These are phyloP conservation scores for Knoxia roxburghii DNA, from an alignment of 257 asterid species.

Conservation along the genomic window DNA sequence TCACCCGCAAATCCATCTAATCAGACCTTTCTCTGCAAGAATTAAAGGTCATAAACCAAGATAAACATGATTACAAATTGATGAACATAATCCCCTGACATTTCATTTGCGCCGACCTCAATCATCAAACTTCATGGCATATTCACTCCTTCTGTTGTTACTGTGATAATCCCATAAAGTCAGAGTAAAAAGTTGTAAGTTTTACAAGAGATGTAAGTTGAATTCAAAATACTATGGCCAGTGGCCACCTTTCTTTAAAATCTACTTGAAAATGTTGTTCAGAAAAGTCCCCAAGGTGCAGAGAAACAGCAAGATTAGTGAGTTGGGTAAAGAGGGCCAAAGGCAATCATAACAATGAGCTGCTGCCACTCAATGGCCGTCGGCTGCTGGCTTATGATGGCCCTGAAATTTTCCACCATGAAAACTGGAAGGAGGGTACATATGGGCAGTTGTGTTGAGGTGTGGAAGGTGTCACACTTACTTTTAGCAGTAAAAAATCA, in stretches of 20 bases:
- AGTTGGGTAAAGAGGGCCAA: conserved; percentile 1
- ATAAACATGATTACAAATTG: conserved; percentile 37
- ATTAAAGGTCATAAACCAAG: conserved; percentile 8
- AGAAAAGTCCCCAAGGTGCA: too few relatives aligned
- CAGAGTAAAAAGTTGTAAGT: too few relatives aligned
- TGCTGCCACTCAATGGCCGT: conserved; percentile 15
- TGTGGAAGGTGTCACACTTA: conserved; percentile 46
- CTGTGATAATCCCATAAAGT: too few relatives aligned
- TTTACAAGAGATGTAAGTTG: too few relatives aligned
- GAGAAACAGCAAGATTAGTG: background rate
- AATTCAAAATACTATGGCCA: too few relatives aligned
- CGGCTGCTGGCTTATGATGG: conserved; percentile 14
- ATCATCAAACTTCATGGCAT: conserved; percentile 21
- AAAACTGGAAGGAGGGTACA: conserved; percentile 20
- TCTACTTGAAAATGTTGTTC: too few relatives aligned
- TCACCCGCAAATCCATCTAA: conserved; percentile 12
- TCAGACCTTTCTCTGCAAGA: conserved; percentile 5
- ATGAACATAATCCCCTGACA: conserved; percentile 24
- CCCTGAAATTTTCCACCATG: conserved; percentile 26
- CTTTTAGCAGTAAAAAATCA: conserved; percentile 75
- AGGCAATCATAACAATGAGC: conserved; percentile 10
- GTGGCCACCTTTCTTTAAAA: too few relatives aligned
- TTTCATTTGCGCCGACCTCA: conserved; percentile 15
- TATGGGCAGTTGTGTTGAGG: conserved; percentile 17
- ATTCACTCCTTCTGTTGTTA: too few relatives aligned